Percentiles rank a stretch among this genome's conserved stretches.
These are phyloP conservation scores for Auxenochlorella protothecoides DNA, from an alignment of 139 green algal species.

Conservation along the genomic window DNA sequence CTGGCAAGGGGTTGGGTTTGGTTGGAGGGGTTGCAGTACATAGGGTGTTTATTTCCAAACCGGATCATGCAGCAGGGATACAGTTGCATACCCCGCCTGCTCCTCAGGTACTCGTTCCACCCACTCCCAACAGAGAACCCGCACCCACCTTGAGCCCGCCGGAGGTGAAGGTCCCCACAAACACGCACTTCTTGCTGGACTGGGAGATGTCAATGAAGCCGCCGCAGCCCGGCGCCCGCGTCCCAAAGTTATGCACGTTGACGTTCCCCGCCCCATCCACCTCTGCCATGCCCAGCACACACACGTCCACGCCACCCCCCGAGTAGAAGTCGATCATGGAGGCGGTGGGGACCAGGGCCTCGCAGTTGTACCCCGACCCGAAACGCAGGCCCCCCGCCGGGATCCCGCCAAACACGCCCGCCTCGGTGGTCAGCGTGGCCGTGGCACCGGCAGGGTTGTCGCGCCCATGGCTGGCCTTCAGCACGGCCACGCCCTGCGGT, in stretches of 20 bases:
- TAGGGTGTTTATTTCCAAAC: not conserved
- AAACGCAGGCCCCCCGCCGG: conserved; percentile 29
- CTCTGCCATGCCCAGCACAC: conserved; percentile 36
- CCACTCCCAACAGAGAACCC: not conserved
- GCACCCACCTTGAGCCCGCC: conserved; percentile 29
- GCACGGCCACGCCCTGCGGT: conserved; percentile 28
- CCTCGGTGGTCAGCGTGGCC: conserved; percentile 29
- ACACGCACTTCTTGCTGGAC: conserved; percentile 29
- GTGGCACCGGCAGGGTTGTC: conserved; percentile 20
- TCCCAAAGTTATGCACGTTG: conserved; percentile 38
- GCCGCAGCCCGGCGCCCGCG: conserved; percentile 30
- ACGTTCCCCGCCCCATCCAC: conserved; percentile 36
- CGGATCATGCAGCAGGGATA: not conserved
- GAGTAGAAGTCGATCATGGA: conserved; percentile 44
- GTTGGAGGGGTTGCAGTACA: not conserved
- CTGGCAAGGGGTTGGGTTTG: conserved; percentile 3
- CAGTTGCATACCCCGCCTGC: not conserved
- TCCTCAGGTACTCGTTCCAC: not conserved
- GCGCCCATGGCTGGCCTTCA: conserved; percentile 21
- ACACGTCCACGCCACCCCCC: conserved; percentile 36
- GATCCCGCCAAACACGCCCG: conserved; percentile 31
- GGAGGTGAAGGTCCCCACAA: conserved; percentile 35
- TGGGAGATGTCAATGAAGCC: conserved; percentile 46
- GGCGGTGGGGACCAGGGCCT: conserved; percentile 9
- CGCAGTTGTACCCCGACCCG: conserved; percentile 26